Conservation (phyloP, 768 basidiomycete genomes). For the Mycena maculata region DNA sequence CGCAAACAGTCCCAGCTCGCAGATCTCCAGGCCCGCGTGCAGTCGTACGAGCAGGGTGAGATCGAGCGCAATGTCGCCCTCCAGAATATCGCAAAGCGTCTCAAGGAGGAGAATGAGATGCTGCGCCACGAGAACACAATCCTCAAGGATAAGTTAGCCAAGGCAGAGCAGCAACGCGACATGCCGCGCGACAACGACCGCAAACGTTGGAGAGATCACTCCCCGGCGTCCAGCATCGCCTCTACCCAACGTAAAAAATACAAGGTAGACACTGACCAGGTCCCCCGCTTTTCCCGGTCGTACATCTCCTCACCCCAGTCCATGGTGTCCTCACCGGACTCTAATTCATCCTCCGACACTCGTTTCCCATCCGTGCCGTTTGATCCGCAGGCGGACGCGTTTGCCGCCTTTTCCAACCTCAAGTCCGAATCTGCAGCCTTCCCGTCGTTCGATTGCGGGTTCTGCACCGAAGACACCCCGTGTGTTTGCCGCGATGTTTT, state of each 20-base stretch:
- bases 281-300: conserved; percentile 49
- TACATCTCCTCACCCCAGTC: conserved; percentile 59
- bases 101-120: conserved; percentile 88
- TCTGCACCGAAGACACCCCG: conserved; percentile 75
- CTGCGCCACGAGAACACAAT: conserved; percentile 74
- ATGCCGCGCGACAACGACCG: conserved; percentile 52
- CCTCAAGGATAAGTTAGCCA: conserved; percentile 64
- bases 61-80: conserved; percentile 88
- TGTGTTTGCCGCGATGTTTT: conserved; percentile 85
- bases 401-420: conserved; percentile 44
- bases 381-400: conserved; percentile 45
- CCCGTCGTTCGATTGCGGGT: conserved; percentile 73
- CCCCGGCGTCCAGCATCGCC: conserved; percentile 45
- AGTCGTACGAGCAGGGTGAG: conserved; percentile 91
- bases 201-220: conserved; percentile 71
- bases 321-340: conserved; percentile 64
- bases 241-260: conserved; percentile 35
- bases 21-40: conserved; percentile 87
- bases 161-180: conserved; percentile 54
- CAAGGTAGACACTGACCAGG: conserved; percentile 44
- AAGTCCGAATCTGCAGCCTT: conserved; percentile 44
- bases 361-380: conserved; percentile 48
- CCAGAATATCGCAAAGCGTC: conserved; percentile 83
- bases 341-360: conserved; percentile 48
- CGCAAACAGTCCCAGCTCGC: conserved; percentile 90